phyloP scores from a whole-genome alignment of 2,329 filamentous ascomycete species.

The Cordyceps pruinosa region DNA sequence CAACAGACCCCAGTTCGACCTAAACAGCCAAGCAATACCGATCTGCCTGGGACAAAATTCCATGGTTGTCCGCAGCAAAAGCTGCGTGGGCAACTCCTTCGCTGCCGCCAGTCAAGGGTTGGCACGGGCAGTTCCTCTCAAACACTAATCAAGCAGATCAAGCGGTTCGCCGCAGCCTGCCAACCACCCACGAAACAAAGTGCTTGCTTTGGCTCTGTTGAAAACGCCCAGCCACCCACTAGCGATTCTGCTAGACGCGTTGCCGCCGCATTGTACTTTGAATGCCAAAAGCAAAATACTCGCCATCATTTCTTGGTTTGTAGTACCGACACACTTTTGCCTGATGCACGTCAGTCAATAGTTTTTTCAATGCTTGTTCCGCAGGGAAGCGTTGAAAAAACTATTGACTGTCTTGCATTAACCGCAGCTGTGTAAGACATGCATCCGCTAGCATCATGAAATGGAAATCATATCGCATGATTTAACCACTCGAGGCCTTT shows the following conservation, averaged over 20 bases:
- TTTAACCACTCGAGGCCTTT: not conserved
- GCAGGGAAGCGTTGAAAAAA: too few relatives aligned
- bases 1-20: too few relatives aligned
- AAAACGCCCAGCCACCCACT: too few relatives aligned
- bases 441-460: not conserved
- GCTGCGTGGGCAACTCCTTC: not conserved
- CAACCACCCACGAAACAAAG: not conserved
- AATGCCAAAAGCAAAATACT: not conserved
- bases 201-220: not conserved
- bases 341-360: not conserved
- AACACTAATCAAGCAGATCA: not conserved
- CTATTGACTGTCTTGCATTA: not conserved
- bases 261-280: too few relatives aligned
- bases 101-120: not conserved
- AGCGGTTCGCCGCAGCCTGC: not conserved
- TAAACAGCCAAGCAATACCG: not conserved
- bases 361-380: too few relatives aligned
- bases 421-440: slow-evolving; percentile 1
- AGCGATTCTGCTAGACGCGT: too few relatives aligned
- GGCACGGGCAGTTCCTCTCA: not conserved
- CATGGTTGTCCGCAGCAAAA: not conserved
- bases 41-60: slow-evolving; percentile 3
- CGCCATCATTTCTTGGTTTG: not conserved
- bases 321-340: not conserved
- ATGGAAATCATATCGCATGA: not conserved